phyloP scores from a whole-genome alignment of 257 asterid genomes.

The Mentha longifolia region DNA sequence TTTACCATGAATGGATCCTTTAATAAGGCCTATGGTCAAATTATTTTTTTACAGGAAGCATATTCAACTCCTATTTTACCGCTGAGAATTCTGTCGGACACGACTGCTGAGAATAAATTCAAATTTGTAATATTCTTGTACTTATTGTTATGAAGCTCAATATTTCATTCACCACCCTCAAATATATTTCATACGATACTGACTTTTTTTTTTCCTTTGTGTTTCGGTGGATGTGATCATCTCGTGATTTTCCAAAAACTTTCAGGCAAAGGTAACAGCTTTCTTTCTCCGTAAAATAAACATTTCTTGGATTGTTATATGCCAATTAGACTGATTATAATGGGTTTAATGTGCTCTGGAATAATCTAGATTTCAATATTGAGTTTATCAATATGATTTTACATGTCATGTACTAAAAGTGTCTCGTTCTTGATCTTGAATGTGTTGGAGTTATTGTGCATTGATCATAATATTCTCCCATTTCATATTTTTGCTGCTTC shows the following conservation, averaged over 20 bases:
- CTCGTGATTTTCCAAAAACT: slow-evolving; percentile 18
- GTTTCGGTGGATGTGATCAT: slow-evolving; percentile 32
- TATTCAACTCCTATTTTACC: slow-evolving; percentile 70
- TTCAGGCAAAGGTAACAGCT: slow-evolving; percentile 66
- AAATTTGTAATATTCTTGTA: slow-evolving; percentile 47
- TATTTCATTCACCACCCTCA: background rate
- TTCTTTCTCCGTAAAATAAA: slow-evolving; percentile 1
- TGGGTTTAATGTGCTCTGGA: background rate
- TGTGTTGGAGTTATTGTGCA: background rate
- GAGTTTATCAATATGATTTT: background rate
- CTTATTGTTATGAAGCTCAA: slow-evolving; percentile 21
- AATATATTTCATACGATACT: slow-evolving; percentile 26
- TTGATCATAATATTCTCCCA: background rate
- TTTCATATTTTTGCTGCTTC: background rate
- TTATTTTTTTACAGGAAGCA: slow-evolving; percentile 53
- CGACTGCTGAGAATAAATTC: slow-evolving; percentile 34
- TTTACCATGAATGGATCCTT: background rate
- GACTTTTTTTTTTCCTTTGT: slow-evolving; percentile 30
- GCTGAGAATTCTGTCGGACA: slow-evolving; percentile 50
- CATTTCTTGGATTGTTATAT: background rate
- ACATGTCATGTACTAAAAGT: background rate
- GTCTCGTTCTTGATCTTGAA: slow-evolving; percentile 8
- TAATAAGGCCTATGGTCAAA: background rate
- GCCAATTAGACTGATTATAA: background rate
- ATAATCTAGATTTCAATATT: background rate